Evolutionary conservation across 148 eudicot genomes (phyloP).

Genomic region (Fagopyrum tataricum): DNA sequence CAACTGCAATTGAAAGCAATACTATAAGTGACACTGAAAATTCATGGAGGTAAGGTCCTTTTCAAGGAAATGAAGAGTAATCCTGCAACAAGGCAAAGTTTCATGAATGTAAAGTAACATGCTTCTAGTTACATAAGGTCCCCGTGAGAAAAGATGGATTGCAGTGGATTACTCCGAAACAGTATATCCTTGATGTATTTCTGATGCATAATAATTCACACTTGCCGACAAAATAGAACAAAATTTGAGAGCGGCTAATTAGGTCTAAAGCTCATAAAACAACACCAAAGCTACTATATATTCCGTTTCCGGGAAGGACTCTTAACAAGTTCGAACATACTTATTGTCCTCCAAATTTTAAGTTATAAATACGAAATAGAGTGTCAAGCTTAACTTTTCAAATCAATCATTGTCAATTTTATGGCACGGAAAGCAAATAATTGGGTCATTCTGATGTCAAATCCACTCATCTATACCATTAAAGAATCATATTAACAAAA

Average conservation of each 20-base stretch:
- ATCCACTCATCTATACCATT: neutral
- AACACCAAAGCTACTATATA: neutral
- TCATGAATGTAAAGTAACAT: neutral
- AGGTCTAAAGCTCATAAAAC: neutral
- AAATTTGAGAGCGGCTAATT: neutral
- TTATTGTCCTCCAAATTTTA: neutral
- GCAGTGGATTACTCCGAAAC: neutral
- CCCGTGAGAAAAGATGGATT: neutral
- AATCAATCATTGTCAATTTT: neutral
- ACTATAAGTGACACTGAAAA: neutral
- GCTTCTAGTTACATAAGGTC: neutral
- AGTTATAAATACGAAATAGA: neutral
- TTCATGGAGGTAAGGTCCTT: neutral
- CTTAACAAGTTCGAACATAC: neutral
- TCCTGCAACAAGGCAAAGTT: neutral
- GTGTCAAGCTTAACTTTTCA: neutral
- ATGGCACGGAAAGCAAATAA: neutral
- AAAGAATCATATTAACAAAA: neutral
- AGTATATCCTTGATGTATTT: neutral
- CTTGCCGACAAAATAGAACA: neutral
- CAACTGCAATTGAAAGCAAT: constrained; percentile 23
- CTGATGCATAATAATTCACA: neutral
- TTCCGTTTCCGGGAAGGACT: too few species aligned
- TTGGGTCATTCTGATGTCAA: neutral
- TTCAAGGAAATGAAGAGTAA: neutral